These are phyloP conservation scores for Prinsepia uniflora DNA, from an alignment of 306 rosid genomes.

Conservation along the genomic window DNA sequence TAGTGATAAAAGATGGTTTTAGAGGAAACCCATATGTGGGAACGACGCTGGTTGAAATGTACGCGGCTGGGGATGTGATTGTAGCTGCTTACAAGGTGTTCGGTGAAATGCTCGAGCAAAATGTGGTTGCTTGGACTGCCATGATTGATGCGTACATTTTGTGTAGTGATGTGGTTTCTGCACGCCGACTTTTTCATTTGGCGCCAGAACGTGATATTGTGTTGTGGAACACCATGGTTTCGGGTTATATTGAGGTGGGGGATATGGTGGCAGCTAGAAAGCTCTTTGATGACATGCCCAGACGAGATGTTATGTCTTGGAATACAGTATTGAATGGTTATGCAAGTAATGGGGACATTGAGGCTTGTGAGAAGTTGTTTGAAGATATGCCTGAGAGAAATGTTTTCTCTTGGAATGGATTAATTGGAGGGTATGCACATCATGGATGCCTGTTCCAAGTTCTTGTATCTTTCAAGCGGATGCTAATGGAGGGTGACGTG, in stretches of 20 bases:
- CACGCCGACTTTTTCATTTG: conserved; percentile 49
- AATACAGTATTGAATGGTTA: conserved; percentile 67
- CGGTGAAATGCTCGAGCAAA: conserved; percentile 55
- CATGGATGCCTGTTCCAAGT: conserved; percentile 40
- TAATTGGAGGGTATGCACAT: conserved; percentile 57
- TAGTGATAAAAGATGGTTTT: conserved; percentile 45
- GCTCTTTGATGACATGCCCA: conserved; percentile 61
- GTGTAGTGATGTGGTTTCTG: conserved; percentile 49
- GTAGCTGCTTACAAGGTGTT: conserved; percentile 60
- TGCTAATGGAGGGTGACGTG: conserved; percentile 47
- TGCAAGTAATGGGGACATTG: conserved; percentile 45
- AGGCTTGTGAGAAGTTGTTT: conserved; percentile 51
- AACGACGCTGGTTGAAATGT: conserved; percentile 61
- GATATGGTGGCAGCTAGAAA: conserved; percentile 50
- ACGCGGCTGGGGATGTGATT: conserved; percentile 36
- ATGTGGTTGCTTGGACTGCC: conserved; percentile 74
- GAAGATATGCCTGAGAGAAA: conserved; percentile 66
- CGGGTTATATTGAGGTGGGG: conserved; percentile 53
- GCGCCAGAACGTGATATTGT: conserved; percentile 64
- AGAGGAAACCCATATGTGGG: conserved; percentile 48
- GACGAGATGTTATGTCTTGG: conserved; percentile 65
- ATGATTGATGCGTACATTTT: conserved; percentile 49
- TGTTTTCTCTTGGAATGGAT: conserved; percentile 74
- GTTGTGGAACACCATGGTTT: conserved; percentile 61
- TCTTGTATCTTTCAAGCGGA: conserved; percentile 50